Evolutionary conservation across 768 basidiomycete genomes (phyloP), one percentile per base, ranked within the genome.

Genomic region (Boletus eberwhitei): DNA sequence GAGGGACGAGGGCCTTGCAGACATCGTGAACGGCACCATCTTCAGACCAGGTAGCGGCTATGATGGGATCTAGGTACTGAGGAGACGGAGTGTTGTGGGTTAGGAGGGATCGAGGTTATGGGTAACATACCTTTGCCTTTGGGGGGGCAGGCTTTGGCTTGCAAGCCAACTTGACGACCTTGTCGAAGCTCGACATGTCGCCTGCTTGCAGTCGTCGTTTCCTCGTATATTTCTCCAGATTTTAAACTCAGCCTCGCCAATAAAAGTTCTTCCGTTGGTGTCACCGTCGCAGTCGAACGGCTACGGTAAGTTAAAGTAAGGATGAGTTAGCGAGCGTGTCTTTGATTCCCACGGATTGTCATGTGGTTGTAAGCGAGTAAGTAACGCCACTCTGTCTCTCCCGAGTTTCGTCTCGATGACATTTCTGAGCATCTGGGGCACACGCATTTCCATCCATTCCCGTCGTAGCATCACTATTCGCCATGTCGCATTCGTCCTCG

Each of bases 91-190:
- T 8, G 21, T 50, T 50, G 40, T 55, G 47, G 24, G 52, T 36
- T 41, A 8, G 17, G 3, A 12, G 11, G 8, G 36, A 37, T n/a
- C 42, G 40, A 37, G 21, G 6, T 3, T 17, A 19, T 5, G 22
- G 26, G 16, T 8, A 2, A 69, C 74, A 17, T 55, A 93, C 95
- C 82, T 99, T 99, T 59, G 93, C 75, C 75, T 99, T 99, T 58
- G 97, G 97, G 2, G 92, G 86, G 2, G 93, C 92, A 43, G 91
- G 85, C 76, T 98, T 98, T 53, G 95, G 92, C 80, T 98, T 98
- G 76, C 94, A 98, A 14, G 96, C 97, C 69, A 92, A 75, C 75
- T 96, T 97, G 63, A 98, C 90, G 66, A 90, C 86, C 79, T 98
- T 91, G 77, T 91, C 89, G 72, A 80, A 89, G 74, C 85, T 86